Evolutionary conservation across 192 early-diverging fungal species (phyloP).

Genomic region (Coemansia sp.): DNA sequence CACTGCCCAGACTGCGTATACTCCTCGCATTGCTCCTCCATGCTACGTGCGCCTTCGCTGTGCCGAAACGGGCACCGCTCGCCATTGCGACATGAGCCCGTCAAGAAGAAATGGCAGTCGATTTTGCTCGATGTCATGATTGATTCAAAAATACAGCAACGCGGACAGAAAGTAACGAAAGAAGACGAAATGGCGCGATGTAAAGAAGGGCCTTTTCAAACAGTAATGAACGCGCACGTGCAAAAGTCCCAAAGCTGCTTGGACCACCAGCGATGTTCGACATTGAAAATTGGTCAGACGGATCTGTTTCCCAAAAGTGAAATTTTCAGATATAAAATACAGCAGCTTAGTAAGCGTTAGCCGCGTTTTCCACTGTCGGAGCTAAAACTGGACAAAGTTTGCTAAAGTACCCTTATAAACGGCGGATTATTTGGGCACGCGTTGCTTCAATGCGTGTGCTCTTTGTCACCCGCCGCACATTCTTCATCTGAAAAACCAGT

Average conservation of each 20-base stretch:
- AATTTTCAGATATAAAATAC: neutral
- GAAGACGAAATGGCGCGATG: neutral
- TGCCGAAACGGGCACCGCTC: constrained; percentile 34
- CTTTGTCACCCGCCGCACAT: constrained; percentile 17
- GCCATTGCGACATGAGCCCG: constrained; percentile 33
- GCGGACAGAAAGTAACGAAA: neutral
- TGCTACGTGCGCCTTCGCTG: constrained; percentile 19
- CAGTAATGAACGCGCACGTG: too few relatives aligned
- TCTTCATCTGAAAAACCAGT: too few relatives aligned
- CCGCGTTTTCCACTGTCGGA: neutral
- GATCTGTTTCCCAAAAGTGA: neutral
- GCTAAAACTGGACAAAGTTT: constrained; percentile 10
- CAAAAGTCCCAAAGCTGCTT: neutral
- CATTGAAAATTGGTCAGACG: neutral
- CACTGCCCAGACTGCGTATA: constrained; percentile 33
- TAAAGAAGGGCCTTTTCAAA: too few relatives aligned
- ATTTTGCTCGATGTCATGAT: constrained; percentile 21
- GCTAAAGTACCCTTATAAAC: constrained; percentile 2
- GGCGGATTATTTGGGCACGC: constrained; percentile 5
- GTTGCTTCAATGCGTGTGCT: neutral
- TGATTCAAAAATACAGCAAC: neutral
- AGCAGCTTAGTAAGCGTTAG: constrained; percentile 1
- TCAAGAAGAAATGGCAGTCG: constrained; percentile 45
- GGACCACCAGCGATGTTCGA: neutral
- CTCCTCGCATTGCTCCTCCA: constrained; percentile 19